Evolutionary conservation across 2,329 filamentous ascomycete species (phyloP), one percentile per base, ranked within the genome.

Genomic region (Microascus cirrosus): DNA sequence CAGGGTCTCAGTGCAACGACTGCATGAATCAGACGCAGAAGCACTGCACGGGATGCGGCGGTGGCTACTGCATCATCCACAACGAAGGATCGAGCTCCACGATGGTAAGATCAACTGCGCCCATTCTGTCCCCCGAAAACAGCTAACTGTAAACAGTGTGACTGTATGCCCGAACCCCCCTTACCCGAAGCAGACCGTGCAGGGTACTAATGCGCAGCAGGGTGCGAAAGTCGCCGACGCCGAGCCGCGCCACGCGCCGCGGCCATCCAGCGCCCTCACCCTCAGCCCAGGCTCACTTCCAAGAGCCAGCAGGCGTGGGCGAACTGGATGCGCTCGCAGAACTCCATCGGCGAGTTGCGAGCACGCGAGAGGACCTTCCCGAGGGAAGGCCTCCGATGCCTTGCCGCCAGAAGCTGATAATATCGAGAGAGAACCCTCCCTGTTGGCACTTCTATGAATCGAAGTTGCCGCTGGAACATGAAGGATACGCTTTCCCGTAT

Each of bases 1-100:
- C 52, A 32, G 25, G n/a, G 34, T 20, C 20, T 2, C 62, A 91
- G 85, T 96, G 92, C 68, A 79, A 82, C 55, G 79, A 82, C 45
- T 96, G 92, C 72, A 89, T 90, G 65, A 74, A 80, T 28, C 72
- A 78, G 51, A 89, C 85, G 28, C 89, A 93, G 66, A 81, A 84
- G 53, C 79, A 76, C 36, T 96, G 92, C 69, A 79, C 76, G 60
- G 79, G 79, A 59, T 96, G 92, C 70, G 80, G 80, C 50, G 87
- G 87, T 58, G 88, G 89, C 56, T 96, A 95, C 69, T 96, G 92
- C 69, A 79, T 87, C 60, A 79, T 86, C 58, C 90, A 95, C 68
- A 91, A 95, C 63, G 88, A 91, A 63, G 89, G 89, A 18, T 93
- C 87, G 48, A 89, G 86, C 13, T 72, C 77, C n/a, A 84, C 78